phyloP scores from a whole-genome alignment of 2,329 filamentous ascomycete genomes.

The Ophiostoma tasmaniense region DNA sequence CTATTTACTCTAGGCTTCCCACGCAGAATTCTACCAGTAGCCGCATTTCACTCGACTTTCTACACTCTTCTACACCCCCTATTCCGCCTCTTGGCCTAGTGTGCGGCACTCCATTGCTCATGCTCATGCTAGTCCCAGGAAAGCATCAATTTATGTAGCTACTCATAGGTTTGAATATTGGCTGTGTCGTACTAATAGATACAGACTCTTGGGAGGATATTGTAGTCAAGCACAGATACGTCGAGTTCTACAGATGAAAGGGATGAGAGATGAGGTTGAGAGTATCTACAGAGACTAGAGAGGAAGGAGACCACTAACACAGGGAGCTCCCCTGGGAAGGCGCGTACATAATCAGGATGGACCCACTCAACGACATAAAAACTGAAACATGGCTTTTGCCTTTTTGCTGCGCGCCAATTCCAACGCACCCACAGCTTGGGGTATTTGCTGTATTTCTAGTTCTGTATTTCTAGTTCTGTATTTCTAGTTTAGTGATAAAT shows the following conservation, averaged over 20 bases:
- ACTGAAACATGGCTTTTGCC: constrained; percentile 3
- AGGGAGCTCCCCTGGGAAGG: not conserved
- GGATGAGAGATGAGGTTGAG: not conserved
- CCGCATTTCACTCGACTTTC: too few species aligned
- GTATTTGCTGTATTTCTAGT: too few species aligned
- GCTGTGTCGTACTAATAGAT: not conserved
- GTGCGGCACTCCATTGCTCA: constrained; percentile 12
- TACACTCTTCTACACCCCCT: constrained; percentile 6
- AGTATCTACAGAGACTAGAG: not conserved
- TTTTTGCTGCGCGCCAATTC: not conserved
- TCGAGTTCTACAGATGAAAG: not conserved
- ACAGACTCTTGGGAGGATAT: too few species aligned
- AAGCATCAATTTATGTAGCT: too few species aligned
- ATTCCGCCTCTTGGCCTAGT: constrained; percentile 10
- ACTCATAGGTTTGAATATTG: too few species aligned
- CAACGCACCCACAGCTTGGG: not conserved
- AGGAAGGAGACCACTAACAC: not conserved
- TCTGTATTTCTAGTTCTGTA: too few species aligned
- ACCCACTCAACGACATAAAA: not conserved
- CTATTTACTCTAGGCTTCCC: not conserved
- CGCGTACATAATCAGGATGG: not conserved
- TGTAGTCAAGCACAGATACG: too few species aligned
- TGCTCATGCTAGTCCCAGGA: constrained; percentile 1
- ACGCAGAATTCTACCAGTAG: not conserved
- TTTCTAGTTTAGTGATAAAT: not conserved